Base-by-base conservation (phyloP, 164 flowering plant species). In the Kingdonia uniflora region DNA sequence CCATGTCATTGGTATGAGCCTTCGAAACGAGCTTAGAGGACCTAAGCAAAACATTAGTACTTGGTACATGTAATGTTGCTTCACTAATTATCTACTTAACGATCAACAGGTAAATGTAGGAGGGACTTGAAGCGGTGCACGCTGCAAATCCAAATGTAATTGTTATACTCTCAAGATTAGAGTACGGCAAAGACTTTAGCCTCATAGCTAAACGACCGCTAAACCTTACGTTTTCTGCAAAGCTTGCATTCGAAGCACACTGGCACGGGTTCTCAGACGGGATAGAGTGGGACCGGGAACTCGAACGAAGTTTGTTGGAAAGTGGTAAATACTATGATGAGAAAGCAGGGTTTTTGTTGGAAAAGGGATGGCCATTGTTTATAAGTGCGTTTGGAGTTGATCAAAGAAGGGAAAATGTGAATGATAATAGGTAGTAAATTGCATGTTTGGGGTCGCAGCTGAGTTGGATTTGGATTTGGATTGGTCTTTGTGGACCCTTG, bases 21-120 rank as follows among this genome's bases (percentile, higher is more conserved):
- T 87, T 50, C 80, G 97, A 66, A 91, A 91, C 42, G 96, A 91
- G 68, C 96, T 80, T 33, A 73, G 96, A 21, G 96, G 97, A 2
- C 72, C 80, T 13, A 79, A 52, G 58, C 84, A 85, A 53, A 91
- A 80, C 49, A 64, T 58, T 3, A 53, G 52, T 1, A 80, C 64
- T 54, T 87, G 96, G 96, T 85, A 69, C 79, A 84, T 65, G 94
- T 89, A 77, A n/a, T n/a, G n/a, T n/a, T n/a, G n/a, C n/a, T n/a
- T n/a, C n/a, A n/a, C n/a, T n/a, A n/a, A n/a, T n/a, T n/a, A n/a
- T n/a, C n/a, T n/a, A n/a, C n/a, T n/a, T n/a, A n/a, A n/a, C n/a
- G n/a, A n/a, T n/a, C n/a, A 14, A 44, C 25, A 85, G 87, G 75
- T 84, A 76, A 71, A 85, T 85, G 97, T 80, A 76, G 51, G 38